Evolutionary conservation across 208 protist genomes (phyloP).

Genomic region (Spongospora subterranea): DNA sequence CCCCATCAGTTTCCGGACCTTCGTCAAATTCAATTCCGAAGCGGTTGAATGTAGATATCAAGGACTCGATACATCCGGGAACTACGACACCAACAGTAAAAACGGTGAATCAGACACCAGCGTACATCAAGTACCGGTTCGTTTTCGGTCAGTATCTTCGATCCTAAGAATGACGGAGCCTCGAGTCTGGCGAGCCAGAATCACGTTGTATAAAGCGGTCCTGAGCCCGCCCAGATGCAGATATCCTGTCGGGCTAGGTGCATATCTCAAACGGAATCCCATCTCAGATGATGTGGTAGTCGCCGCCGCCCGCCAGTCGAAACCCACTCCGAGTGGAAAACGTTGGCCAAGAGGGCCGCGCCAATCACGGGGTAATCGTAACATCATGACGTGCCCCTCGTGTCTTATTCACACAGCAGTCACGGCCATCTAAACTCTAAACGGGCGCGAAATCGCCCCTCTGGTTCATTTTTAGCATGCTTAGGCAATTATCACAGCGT

Average conservation of each 20-base stretch:
- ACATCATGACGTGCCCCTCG: too few species aligned
- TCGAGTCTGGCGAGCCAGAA: slow-evolving; percentile 44
- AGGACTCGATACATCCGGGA: background rate
- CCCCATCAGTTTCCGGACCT: background rate
- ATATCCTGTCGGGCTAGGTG: slow-evolving; percentile 43
- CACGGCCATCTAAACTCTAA: too few species aligned
- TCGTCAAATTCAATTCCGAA: background rate
- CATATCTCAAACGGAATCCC: slow-evolving; percentile 15
- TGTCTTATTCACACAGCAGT: too few species aligned
- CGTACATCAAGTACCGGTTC: background rate
- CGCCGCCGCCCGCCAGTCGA: too few species aligned
- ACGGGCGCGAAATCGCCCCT: too few species aligned
- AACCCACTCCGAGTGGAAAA: too few species aligned
- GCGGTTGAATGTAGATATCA: background rate
- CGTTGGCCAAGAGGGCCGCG: too few species aligned
- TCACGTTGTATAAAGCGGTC: slow-evolving; percentile 58
- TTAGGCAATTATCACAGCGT: too few species aligned
- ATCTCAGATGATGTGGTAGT: too few species aligned
- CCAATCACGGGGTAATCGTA: too few species aligned
- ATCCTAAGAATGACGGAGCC: slow-evolving; percentile 57
- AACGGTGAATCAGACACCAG: background rate
- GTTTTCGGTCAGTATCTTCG: slow-evolving; percentile 61
- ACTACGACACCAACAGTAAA: background rate
- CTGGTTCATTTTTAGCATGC: too few species aligned
- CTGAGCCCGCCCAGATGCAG: slow-evolving; percentile 60